Conservation (phyloP, 2,329 filamentous ascomycete species). For the Colletotrichum neosansevieriae region DNA sequence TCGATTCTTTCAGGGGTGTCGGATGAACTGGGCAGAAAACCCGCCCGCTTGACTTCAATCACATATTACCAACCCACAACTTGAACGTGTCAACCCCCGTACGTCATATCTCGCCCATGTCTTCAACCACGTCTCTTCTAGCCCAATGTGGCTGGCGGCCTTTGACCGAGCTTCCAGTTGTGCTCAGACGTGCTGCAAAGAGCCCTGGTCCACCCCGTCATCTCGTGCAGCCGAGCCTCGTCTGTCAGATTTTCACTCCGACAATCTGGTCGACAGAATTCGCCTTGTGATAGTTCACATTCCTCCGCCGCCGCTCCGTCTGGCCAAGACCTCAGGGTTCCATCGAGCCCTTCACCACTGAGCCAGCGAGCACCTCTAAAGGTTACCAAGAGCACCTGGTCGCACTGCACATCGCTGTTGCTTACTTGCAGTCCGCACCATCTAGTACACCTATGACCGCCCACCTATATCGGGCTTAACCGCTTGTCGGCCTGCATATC, state of each 20-base stretch:
- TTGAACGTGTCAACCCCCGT: constrained; percentile 17
- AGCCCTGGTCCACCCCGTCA: constrained; percentile 33
- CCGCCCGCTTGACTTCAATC: constrained; percentile 8
- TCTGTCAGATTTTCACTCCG: constrained; percentile 39
- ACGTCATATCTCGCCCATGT: constrained; percentile 37
- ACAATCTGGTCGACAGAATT: constrained; percentile 30
- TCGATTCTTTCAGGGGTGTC: constrained; percentile 1
- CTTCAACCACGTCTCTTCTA: constrained; percentile 8
- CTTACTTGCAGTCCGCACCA: constrained; percentile 29
- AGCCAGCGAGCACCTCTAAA: background rate
- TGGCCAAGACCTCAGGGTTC: background rate
- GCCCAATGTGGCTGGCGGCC: constrained; percentile 27
- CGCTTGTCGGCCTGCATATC: constrained; percentile 23
- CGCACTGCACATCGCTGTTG: constrained; percentile 32
- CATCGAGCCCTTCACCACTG: background rate
- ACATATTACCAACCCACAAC: constrained; percentile 6
- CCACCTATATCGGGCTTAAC: constrained; percentile 25
- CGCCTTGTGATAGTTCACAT: constrained; percentile 33
- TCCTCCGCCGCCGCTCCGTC: constrained; percentile 2
- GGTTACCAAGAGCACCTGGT: constrained; percentile 17
- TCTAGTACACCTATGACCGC: constrained; percentile 6
- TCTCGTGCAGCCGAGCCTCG: constrained; percentile 31
- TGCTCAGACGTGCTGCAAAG: constrained; percentile 32
- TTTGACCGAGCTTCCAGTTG: constrained; percentile 35
- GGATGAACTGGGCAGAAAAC: constrained; percentile 31